Evolutionary conservation across 371 early-diverging fungal species (phyloP).

Genomic region (Apophysomyces elegans): DNA sequence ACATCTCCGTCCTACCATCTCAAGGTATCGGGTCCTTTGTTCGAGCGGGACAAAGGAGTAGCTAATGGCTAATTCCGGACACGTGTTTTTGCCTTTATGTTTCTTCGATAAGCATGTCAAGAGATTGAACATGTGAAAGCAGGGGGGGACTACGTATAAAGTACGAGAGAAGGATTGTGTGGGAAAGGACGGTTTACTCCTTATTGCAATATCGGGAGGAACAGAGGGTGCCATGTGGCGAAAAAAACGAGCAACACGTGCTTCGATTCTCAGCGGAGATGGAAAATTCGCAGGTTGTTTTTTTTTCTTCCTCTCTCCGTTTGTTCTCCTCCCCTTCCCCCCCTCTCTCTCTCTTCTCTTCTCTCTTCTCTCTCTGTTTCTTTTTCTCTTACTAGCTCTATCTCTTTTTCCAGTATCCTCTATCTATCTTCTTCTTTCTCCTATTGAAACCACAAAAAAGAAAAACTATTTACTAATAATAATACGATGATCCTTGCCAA

Average conservation of each 20-base stretch:
- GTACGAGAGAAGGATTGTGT: background rate
- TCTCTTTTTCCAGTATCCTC: no score
- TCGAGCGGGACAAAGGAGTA: background rate
- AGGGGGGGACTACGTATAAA: background rate
- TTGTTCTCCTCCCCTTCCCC: constrained; percentile 8
- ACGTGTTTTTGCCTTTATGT: constrained; percentile 9
- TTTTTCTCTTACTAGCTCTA: no score
- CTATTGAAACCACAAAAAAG: constrained; percentile 3
- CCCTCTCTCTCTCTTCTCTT: no score
- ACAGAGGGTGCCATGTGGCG: constrained; percentile 5
- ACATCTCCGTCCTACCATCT: background rate
- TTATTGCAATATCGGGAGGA: constrained; percentile 10
- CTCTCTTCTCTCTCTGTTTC: no score
- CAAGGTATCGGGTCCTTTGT: background rate
- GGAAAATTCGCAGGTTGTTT: constrained; percentile 9
- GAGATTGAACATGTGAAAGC: constrained; percentile 9
- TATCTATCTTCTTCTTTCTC: background rate
- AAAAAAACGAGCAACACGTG: constrained; percentile 11
- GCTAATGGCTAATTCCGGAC: background rate
- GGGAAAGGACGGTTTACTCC: constrained; percentile 5
- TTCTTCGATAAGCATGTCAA: constrained; percentile 10
- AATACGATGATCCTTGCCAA: constrained; percentile 22
- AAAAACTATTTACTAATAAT: background rate
- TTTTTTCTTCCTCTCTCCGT: constrained; percentile 2
- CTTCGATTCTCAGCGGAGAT: constrained; percentile 11